A percentile compares a stretch with the other conserved stretches of the same genome.
Evolutionary conservation across 129 eudicot genomes (phyloP).

Genomic region (Daucus carota): DNA sequence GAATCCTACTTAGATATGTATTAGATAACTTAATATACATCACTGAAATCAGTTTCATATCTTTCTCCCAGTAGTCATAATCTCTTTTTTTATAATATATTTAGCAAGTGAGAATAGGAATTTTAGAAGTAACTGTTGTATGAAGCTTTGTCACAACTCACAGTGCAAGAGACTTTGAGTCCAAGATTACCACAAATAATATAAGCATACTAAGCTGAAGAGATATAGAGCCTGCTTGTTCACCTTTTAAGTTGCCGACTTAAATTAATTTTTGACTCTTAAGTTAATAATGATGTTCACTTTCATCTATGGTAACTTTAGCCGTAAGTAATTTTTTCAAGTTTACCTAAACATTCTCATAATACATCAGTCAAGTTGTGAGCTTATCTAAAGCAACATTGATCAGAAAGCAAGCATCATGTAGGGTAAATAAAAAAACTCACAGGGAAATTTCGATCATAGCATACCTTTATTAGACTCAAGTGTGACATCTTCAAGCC

Average conservation of each 20-base stretch:
- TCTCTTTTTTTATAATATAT: neutral
- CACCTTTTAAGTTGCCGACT: no score
- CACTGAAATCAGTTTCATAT: neutral
- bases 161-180: neutral
- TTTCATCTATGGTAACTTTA: no score
- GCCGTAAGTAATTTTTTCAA: no score
- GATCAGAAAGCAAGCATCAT: neutral
- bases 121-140: neutral
- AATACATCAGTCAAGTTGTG: neutral
- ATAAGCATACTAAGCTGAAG: neutral
- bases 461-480: conserved; percentile 67
- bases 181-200: neutral
- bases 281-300: no score
- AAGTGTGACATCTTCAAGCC: conserved; percentile 85
- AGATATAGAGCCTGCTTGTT: neutral
- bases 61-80: neutral
- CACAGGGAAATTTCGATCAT: neutral
- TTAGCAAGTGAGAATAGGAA: neutral
- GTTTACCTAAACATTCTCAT: no score
- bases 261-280: no score
- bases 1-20: neutral
- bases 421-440: neutral
- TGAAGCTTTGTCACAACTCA: neutral
- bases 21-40: neutral
- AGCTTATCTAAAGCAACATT: neutral